phyloP scores from a whole-genome alignment of 495 filamentous ascomycete species.

The Usnea hakonensis region DNA sequence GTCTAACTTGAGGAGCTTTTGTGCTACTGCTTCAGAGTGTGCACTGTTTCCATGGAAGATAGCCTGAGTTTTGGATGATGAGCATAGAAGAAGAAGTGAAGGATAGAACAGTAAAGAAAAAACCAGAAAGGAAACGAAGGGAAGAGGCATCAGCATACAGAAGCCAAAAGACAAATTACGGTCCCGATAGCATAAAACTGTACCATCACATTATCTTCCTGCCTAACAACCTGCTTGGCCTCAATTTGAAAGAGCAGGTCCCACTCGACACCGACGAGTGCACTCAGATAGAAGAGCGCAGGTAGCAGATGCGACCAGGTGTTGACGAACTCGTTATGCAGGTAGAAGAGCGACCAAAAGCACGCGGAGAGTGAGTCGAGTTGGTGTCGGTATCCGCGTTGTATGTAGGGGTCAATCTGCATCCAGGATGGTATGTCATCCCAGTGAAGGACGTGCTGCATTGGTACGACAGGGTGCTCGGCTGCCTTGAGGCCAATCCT shows the following conservation, averaged over 20 bases:
- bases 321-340: constrained; percentile 91
- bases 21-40: constrained; percentile 51
- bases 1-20: constrained; percentile 68
- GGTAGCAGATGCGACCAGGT: constrained; percentile 77
- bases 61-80: too few relatives aligned
- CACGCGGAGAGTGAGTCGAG: constrained; percentile 57
- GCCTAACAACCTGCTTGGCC: too few relatives aligned
- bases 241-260: neutral
- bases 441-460: constrained; percentile 2
- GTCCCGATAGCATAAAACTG: neutral
- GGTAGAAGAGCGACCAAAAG: constrained; percentile 54
- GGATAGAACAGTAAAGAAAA: neutral
- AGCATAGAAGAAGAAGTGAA: neutral
- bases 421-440: constrained; percentile 60
- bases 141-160: too few relatives aligned
- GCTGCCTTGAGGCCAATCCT: neutral
- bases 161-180: neutral
- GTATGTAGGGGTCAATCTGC: constrained; percentile 68
- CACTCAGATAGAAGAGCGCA: constrained; percentile 23
- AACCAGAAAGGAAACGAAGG: neutral
- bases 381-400: constrained; percentile 60
- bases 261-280: neutral
- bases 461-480: neutral
- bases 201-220: neutral
- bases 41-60: constrained; percentile 68